A percentile compares a stretch with the other conserved stretches of the same genome.
These are phyloP conservation scores for Colletotrichum orbiculare DNA, from an alignment of 2,329 filamentous ascomycete species.

Conservation along the genomic window DNA sequence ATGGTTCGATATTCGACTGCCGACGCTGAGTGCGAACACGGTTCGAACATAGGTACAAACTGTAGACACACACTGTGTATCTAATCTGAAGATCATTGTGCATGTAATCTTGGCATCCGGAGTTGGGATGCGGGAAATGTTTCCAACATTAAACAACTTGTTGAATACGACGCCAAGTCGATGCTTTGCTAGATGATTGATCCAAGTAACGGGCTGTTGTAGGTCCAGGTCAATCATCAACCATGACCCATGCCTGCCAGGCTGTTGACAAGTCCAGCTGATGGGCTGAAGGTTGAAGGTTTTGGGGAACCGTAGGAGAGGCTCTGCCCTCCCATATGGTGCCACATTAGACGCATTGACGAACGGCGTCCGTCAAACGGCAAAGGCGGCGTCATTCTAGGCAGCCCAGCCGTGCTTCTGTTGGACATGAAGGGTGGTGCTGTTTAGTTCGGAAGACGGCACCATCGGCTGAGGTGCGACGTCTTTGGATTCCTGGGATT, in stretches of 20 bases:
- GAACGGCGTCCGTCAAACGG: background rate
- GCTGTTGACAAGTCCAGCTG: slow-evolving; percentile 14
- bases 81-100: background rate
- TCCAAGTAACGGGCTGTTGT: background rate
- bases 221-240: slow-evolving; percentile 10
- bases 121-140: background rate
- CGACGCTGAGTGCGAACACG: background rate
- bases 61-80: background rate
- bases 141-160: too few species aligned
- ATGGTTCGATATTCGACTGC: background rate
- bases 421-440: background rate
- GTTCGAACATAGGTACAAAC: background rate
- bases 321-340: background rate
- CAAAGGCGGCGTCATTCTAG: background rate
- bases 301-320: background rate
- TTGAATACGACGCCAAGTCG: too few species aligned
- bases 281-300: slow-evolving; percentile 1
- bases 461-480: slow-evolving; percentile 12
- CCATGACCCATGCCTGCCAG: slow-evolving; percentile 2
- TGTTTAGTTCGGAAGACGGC: slow-evolving; percentile 16
- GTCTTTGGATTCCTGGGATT: slow-evolving; percentile 3
- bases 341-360: slow-evolving; percentile 14
- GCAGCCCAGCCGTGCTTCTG: background rate
- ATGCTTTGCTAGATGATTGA: background rate
- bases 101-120: background rate